phyloP scores from a whole-genome alignment of 345 rosid genomes.

The Syzygium jambos region DNA sequence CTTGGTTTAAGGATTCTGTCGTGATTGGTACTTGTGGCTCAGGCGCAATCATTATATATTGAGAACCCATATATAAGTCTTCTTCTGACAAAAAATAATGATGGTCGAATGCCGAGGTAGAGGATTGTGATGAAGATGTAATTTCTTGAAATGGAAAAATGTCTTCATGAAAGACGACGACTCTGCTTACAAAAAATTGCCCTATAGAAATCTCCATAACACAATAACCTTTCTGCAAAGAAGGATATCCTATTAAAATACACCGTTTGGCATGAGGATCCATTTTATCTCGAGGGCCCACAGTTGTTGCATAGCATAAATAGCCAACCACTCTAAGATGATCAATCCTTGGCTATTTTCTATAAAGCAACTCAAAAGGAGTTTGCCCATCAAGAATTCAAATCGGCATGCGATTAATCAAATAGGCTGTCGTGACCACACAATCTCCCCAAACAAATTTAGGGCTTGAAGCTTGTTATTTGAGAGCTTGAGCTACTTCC shows the following conservation, averaged over 20 bases:
- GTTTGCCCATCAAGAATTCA: not conserved
- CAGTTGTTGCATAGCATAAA: not conserved
- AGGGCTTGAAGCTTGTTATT: not conserved
- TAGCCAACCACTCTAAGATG: not conserved
- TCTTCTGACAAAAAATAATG: no score
- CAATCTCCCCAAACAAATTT: not conserved
- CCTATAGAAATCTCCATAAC: no score
- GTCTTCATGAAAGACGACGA: no score
- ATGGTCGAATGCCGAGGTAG: not conserved
- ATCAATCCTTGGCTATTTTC: no score
- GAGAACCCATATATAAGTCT: not conserved
- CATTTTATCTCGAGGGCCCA: not conserved
- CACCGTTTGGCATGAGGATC: not conserved
- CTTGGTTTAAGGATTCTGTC: no score
- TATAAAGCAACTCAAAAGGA: not conserved
- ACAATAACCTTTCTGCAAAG: no score
- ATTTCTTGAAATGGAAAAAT: no score
- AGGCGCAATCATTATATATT: no score
- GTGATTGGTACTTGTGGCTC: no score
- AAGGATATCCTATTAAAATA: no score
- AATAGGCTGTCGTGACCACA: not conserved
- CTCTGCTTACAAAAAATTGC: no score
- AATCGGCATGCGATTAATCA: no score
- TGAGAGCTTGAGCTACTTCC: not conserved
- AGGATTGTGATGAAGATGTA: not conserved